Evolutionary conservation across 768 basidiomycete genomes (phyloP).

Genomic region (Kwoniella europaea): DNA sequence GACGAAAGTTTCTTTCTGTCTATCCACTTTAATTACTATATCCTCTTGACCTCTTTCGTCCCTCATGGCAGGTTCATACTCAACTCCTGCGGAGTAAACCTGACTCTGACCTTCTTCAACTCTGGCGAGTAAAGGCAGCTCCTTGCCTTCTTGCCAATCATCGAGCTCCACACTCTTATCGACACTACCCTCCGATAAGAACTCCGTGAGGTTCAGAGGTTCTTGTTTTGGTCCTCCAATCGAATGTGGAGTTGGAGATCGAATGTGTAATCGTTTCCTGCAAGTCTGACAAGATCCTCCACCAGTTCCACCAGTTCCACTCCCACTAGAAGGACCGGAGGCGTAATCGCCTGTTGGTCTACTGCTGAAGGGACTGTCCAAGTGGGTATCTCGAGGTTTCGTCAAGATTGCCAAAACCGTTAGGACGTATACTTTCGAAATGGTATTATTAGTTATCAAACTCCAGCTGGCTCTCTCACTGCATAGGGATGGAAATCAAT

Average conservation of each 20-base stretch:
- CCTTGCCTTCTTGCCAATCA: background rate
- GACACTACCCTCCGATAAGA: background rate
- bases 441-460: background rate
- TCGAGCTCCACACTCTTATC: no score
- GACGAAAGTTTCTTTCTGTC: background rate
- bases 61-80: background rate
- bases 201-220: background rate
- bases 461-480: background rate
- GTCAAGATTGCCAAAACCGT: background rate
- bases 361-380: no score
- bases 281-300: background rate
- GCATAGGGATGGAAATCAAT: no score
- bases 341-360: no score
- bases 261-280: background rate
- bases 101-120: background rate
- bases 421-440: background rate
- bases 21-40: background rate
- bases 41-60: background rate
- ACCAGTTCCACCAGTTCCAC: no score
- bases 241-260: background rate
- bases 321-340: no score
- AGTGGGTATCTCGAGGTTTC: background rate
- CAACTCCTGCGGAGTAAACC: background rate
- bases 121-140: background rate
- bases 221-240: background rate